Percentiles rank a stretch among this genome's conserved stretches.
Conservation (phyloP, 768 basidiomycete genomes). For the Mycena rebaudengoi region DNA sequence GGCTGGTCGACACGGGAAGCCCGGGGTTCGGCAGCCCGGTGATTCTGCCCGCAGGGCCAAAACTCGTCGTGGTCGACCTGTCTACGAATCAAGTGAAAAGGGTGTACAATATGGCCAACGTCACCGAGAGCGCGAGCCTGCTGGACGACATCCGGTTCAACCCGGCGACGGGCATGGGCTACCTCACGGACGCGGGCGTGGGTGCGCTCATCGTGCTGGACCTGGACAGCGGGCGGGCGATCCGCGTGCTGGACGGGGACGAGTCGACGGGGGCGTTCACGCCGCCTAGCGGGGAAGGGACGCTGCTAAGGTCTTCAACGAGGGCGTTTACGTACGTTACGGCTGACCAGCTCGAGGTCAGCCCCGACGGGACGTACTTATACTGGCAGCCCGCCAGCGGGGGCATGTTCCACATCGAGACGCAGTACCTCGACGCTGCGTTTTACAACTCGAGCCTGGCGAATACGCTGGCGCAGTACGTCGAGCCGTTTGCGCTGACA, state of each 20-base stretch:
- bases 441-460: constrained; percentile 8
- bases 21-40: constrained; percentile 6
- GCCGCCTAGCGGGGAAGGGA: constrained; percentile 3
- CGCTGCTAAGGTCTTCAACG: constrained; percentile 5
- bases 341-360: constrained; percentile 6
- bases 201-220: constrained; percentile 6
- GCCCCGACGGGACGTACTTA: constrained; percentile 2
- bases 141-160: constrained; percentile 7
- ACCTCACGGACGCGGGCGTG: constrained; percentile 5
- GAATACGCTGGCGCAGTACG: constrained; percentile 6
- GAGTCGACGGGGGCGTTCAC: constrained; percentile 3
- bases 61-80: constrained; percentile 3
- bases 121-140: constrained; percentile 4
- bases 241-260: constrained; percentile 6
- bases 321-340: background rate
- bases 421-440: constrained; percentile 6
- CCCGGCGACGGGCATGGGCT: constrained; percentile 4
- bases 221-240: constrained; percentile 3
- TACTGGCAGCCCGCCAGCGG: constrained; percentile 3
- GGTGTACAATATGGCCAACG: constrained; percentile 7
- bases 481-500: constrained; percentile 5
- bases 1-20: constrained; percentile 6
- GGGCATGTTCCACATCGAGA: constrained; percentile 5
- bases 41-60: constrained; percentile 3
- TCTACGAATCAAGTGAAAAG: constrained; percentile 7